phyloP scores from a whole-genome alignment of 805 yeast species.

The Candida easanensis region DNA sequence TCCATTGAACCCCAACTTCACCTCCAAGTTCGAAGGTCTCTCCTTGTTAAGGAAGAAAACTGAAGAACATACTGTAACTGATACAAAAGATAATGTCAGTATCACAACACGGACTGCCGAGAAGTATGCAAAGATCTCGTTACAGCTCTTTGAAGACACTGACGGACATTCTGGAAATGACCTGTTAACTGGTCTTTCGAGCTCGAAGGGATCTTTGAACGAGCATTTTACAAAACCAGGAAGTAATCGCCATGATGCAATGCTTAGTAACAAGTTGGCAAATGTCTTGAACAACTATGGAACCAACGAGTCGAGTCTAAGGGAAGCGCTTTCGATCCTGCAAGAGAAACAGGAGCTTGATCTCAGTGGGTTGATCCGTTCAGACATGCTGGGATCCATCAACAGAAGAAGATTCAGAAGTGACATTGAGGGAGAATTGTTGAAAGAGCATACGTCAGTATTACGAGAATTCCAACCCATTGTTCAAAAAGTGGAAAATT shows the following conservation, averaged over 20 bases:
- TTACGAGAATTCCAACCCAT: constrained; percentile 43
- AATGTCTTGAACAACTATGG: constrained; percentile 33
- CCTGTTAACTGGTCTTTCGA: constrained; percentile 15
- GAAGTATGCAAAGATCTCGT: constrained; percentile 47
- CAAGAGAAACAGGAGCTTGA: constrained; percentile 33
- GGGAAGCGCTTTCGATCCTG: constrained; percentile 33
- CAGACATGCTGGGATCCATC: constrained; percentile 52
- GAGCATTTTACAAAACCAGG: constrained; percentile 8
- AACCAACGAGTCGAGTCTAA: constrained; percentile 29
- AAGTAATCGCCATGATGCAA: constrained; percentile 28
- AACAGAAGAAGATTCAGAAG: constrained; percentile 59
- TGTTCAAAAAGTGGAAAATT: constrained; percentile 38
- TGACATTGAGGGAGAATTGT: constrained; percentile 56
- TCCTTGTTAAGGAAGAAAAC: constrained; percentile 26
- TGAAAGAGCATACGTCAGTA: constrained; percentile 52
- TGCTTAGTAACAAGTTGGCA: constrained; percentile 34
- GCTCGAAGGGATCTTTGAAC: not conserved
- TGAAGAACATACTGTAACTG: constrained; percentile 11
- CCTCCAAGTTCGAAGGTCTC: constrained; percentile 36
- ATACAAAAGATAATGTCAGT: not conserved
- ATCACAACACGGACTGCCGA: constrained; percentile 32
- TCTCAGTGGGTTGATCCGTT: constrained; percentile 20
- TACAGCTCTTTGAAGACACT: constrained; percentile 34
- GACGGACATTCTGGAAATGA: constrained; percentile 1
- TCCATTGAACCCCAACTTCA: constrained; percentile 33